phyloP scores from a whole-genome alignment of 2,329 filamentous ascomycete genomes.

The Falciphora oryzae region DNA sequence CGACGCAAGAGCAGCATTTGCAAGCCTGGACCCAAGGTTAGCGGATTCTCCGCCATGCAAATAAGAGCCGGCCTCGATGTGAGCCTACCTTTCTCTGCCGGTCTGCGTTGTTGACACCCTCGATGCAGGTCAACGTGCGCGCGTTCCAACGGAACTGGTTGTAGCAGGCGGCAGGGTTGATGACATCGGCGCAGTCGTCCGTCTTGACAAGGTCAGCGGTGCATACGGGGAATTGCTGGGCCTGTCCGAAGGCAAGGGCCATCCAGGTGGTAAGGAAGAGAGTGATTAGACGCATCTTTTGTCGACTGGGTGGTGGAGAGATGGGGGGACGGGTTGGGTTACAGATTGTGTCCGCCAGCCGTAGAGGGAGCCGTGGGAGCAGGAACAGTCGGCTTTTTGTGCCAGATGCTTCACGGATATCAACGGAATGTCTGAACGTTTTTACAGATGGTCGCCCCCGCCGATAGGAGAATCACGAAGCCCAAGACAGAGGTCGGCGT shows the following conservation, averaged over 20 bases:
- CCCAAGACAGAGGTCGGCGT: background rate
- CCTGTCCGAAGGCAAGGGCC: conserved; percentile 14
- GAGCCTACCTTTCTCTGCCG: conserved; percentile 24
- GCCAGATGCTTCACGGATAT: no score
- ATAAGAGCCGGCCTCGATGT: background rate
- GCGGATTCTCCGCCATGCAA: no score
- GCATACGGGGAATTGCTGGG: conserved; percentile 25
- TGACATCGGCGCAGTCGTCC: conserved; percentile 33
- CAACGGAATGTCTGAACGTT: background rate
- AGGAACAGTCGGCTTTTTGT: no score
- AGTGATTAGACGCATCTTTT: background rate
- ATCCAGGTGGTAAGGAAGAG: conserved; percentile 20
- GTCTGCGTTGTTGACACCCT: conserved; percentile 27
- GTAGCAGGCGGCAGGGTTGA: conserved; percentile 35
- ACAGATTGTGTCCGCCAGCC: background rate
- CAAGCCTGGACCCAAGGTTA: conserved; percentile 23
- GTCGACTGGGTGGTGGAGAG: background rate
- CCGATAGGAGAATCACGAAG: background rate
- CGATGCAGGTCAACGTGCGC: conserved; percentile 31
- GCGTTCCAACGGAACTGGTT: conserved; percentile 28
- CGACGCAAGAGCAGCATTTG: conserved; percentile 31
- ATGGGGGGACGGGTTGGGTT: no score
- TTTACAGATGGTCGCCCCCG: background rate
- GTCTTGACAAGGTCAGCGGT: conserved; percentile 27
- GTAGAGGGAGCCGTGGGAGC: no score